phyloP scores from a whole-genome alignment of 495 filamentous ascomycete species.

The Aspergillus asperescens region DNA sequence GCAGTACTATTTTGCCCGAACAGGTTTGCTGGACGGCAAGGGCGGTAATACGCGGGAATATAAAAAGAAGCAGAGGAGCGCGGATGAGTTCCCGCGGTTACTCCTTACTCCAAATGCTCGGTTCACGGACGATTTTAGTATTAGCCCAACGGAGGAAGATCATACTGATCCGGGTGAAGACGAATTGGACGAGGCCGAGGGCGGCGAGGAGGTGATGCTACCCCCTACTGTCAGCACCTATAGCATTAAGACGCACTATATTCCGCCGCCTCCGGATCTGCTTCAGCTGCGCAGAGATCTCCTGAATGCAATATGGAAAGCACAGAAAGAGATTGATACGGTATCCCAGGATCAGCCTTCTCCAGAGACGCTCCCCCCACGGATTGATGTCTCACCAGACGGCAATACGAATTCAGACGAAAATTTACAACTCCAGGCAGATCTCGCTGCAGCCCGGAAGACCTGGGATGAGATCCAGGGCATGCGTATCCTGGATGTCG shows the following conservation, averaged over 20 bases:
- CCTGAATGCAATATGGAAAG: constrained; percentile 59
- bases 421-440: constrained; percentile 26
- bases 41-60: constrained; percentile 75
- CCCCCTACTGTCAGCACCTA: constrained; percentile 96
- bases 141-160: constrained; percentile 55
- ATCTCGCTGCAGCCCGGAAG: constrained; percentile 31
- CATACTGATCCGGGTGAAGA: constrained; percentile 42
- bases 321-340: constrained; percentile 60
- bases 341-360: constrained; percentile 31
- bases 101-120: constrained; percentile 41
- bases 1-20: constrained; percentile 97
- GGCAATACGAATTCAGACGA: constrained; percentile 30
- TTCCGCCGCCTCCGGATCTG: constrained; percentile 82
- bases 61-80: constrained; percentile 50
- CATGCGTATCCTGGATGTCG: constrained; percentile 82
- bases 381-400: constrained; percentile 33
- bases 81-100: constrained; percentile 35
- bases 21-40: constrained; percentile 88
- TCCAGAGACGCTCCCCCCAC: constrained; percentile 25
- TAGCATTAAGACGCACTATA: constrained; percentile 75
- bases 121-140: constrained; percentile 40
- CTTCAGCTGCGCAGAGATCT: constrained; percentile 72
- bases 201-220: constrained; percentile 67
- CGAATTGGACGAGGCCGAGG: constrained; percentile 50
- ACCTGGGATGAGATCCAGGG: constrained; percentile 86